Conservation (phyloP, 306 rosid species). For the Echinosophora koreensis region DNA sequence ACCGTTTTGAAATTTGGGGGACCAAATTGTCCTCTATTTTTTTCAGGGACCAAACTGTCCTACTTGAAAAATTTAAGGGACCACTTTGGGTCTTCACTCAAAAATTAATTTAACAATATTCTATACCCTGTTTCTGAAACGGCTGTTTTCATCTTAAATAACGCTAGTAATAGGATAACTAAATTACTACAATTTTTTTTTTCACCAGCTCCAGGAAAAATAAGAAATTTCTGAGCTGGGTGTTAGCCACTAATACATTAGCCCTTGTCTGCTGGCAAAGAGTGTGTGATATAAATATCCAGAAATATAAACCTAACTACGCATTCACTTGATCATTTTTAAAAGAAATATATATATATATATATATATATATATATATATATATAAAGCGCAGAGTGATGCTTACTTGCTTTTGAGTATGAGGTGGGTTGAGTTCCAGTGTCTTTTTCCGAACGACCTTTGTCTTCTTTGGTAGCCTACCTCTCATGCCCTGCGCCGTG, state of each 20-base stretch:
- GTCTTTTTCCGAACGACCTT: constrained; percentile 3
- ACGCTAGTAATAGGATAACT: neutral
- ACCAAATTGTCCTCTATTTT: no score
- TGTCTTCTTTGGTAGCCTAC: constrained; percentile 23
- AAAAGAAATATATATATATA: no score
- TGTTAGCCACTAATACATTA: neutral
- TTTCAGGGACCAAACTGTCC: no score
- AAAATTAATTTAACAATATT: no score
- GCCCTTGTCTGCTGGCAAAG: neutral
- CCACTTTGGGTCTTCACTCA: no score
- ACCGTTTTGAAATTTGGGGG: no score
- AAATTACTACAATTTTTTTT: neutral
- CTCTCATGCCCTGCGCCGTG: constrained; percentile 33
- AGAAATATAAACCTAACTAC: neutral
- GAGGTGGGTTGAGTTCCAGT: neutral
- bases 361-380: no score
- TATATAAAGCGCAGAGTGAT: neutral
- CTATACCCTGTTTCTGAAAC: neutral
- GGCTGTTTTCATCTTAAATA: neutral
- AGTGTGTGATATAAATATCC: neutral
- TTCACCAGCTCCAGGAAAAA: no score
- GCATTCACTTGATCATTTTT: no score
- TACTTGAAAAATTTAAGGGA: no score
- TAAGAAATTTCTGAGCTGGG: no score
- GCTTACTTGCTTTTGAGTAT: constrained; percentile 36